A percentile compares a stretch with the other conserved stretches of the same genome.
These are phyloP conservation scores for Gelatoporia subvermispora DNA, from an alignment of 768 basidiomycete species.

Conservation along the genomic window DNA sequence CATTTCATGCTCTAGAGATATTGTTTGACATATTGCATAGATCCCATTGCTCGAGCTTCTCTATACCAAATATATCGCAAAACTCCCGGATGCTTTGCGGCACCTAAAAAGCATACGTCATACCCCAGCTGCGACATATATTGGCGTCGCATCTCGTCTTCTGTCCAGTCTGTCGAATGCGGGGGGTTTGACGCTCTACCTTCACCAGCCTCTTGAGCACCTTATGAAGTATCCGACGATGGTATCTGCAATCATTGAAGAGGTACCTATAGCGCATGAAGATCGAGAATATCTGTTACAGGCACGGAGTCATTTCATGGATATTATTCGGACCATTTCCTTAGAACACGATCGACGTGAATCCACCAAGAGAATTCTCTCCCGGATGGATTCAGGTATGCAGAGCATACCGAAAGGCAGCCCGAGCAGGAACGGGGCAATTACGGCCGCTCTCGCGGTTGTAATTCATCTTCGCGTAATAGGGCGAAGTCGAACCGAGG, in stretches of 20 bases:
- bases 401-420: too few species aligned
- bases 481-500: too few species aligned
- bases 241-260: constrained; percentile 68
- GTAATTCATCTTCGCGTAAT: too few species aligned
- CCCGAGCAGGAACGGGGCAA: too few species aligned
- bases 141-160: constrained; percentile 57
- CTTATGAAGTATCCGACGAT: constrained; percentile 92
- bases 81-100: constrained; percentile 68
- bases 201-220: constrained; percentile 97
- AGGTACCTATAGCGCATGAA: constrained; percentile 62
- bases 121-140: constrained; percentile 62
- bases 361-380: too few species aligned
- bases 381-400: too few species aligned
- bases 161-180: constrained; percentile 75
- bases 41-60: constrained; percentile 65
- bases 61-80: constrained; percentile 79
- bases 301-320: constrained; percentile 60
- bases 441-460: too few species aligned
- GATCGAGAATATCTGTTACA: constrained; percentile 55
- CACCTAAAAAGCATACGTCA: constrained; percentile 51
- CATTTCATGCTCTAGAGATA: too few species aligned
- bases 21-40: constrained; percentile 35
- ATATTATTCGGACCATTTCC: constrained; percentile 44
- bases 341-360: too few species aligned
- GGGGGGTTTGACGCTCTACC: constrained; percentile 88